Conservation (phyloP, 179 eudicot species). For the Amaranthus tricolor region DNA sequence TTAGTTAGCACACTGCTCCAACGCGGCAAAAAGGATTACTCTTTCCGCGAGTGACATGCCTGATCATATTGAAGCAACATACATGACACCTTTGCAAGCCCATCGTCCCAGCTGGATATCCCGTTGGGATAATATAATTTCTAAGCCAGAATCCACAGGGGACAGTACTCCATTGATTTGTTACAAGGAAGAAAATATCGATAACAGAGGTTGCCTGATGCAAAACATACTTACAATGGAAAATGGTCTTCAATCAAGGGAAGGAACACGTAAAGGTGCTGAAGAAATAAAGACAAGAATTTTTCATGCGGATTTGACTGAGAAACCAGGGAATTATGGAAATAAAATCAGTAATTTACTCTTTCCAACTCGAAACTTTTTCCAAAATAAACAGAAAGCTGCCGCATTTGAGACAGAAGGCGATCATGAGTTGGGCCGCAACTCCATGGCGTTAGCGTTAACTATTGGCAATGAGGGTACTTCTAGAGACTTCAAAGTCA, state of each 20-base stretch:
- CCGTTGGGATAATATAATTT: constrained; percentile 40
- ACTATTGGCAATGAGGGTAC: constrained; percentile 26
- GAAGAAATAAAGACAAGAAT: constrained; percentile 25
- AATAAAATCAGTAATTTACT: constrained; percentile 12
- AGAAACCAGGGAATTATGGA: constrained; percentile 24
- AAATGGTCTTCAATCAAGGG: constrained; percentile 21
- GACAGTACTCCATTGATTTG: constrained; percentile 17
- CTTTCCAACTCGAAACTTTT: constrained; percentile 18
- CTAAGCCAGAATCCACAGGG: constrained; percentile 20
- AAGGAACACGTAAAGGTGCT: constrained; percentile 22
- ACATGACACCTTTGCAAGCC: constrained; percentile 29
- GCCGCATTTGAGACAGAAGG: constrained; percentile 16
- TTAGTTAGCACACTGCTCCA: neutral
- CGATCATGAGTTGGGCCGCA: constrained; percentile 23
- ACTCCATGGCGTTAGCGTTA: constrained; percentile 26
- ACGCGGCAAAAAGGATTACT: neutral
- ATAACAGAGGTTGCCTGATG: constrained; percentile 7
- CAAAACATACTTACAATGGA: constrained; percentile 22
- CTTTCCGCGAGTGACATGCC: constrained; percentile 28
- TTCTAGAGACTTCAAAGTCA: constrained; percentile 15
- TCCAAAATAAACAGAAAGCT: constrained; percentile 13
- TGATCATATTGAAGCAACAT: constrained; percentile 28
- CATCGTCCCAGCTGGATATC: constrained; percentile 52
- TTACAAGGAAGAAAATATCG: constrained; percentile 15
- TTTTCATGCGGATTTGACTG: constrained; percentile 14